A percentile compares a stretch with the other conserved stretches of the same genome.
Evolutionary conservation across 169 alveolate species (phyloP).

Genomic region (Eimeria falciformis): DNA sequence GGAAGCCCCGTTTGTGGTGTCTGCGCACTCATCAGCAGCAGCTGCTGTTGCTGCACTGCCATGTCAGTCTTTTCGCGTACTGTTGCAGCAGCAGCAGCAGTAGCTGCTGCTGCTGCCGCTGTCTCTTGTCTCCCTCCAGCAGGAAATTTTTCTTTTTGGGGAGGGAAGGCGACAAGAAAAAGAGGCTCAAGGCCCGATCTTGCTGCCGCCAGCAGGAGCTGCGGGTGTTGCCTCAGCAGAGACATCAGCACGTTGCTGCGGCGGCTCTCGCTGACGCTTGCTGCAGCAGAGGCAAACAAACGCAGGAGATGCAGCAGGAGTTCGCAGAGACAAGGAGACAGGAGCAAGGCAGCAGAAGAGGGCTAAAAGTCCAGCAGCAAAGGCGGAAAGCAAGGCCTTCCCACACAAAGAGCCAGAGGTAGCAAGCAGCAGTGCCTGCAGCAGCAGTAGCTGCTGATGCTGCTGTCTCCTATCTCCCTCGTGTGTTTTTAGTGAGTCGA

Average conservation of each 20-base stretch:
- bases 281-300: conserved; percentile 16
- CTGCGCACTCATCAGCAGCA: not conserved
- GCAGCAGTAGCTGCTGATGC: not conserved
- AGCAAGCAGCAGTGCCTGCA: conserved; percentile 23
- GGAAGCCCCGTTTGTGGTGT: too few species aligned
- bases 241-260: conserved; percentile 28
- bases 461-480: too few species aligned
- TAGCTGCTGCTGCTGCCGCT: conserved; percentile 21
- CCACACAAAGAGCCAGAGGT: not conserved
- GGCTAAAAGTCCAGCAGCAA: not conserved
- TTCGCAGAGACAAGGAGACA: too few species aligned
- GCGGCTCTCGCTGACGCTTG: not conserved
- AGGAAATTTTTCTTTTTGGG: not conserved
- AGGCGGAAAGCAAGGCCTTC: not conserved
- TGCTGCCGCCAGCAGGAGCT: conserved; percentile 31
- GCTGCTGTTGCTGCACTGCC: conserved; percentile 25
- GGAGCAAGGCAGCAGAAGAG: too few species aligned
- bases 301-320: not conserved
- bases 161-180: conserved; percentile 16
- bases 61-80: not conserved
- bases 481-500: too few species aligned
- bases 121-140: not conserved
- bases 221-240: conserved; percentile 53
- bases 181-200: conserved; percentile 50
- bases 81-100: not conserved